Evolutionary conservation across 495 filamentous ascomycete genomes (phyloP), one percentile per base, ranked within the genome.

Genomic region (Neurospora discreta): DNA sequence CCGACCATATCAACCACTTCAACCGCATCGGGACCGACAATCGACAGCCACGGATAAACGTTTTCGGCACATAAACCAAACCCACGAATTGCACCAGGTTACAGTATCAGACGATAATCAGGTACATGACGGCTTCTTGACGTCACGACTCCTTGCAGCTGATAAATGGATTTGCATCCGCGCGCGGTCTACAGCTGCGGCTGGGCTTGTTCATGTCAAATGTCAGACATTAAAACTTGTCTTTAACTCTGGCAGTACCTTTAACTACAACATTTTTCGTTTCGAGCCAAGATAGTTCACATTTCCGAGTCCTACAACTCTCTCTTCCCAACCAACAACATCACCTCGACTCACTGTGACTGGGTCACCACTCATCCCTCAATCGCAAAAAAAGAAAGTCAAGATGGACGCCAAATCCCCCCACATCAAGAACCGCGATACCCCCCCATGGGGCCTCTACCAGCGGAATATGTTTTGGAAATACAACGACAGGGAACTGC

Each of bases 401-500:
- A 43, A 58, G n/a, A 58, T 58, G 46, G 87, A 90, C 75, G 84
- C 87, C 18, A 85, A 83, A 7, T 88, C 87, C 73, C 84, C 86
- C 10, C 89, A 89, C 76, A 86, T 88, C 72, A 72, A 82, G 43
- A 80, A 84, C 36, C 80, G 89, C 39, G 85, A 78, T 68, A 90
- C 88, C 1, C 87, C 88, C 26, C 87, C 89, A 82, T 90, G 85
- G 82, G 85, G 76, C 6, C 80, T 88, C 6, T 90, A 90, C 72
- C 89, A 90, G 70, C 82, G 88, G 3, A 87, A 90, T 74, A 84
- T 87, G 67, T 89, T 90, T 73, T 86, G 84, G 87, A 87, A 84
- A 26, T 76, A 81, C 38, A 90, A 90, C 46, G 46, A 58, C 0
- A 11, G 46, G 46, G 46, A 58, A 20, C 4, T 58, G 20, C 46